Evolutionary conservation across 768 basidiomycete species (phyloP).

Genomic region (Rhodocollybia butyracea): DNA sequence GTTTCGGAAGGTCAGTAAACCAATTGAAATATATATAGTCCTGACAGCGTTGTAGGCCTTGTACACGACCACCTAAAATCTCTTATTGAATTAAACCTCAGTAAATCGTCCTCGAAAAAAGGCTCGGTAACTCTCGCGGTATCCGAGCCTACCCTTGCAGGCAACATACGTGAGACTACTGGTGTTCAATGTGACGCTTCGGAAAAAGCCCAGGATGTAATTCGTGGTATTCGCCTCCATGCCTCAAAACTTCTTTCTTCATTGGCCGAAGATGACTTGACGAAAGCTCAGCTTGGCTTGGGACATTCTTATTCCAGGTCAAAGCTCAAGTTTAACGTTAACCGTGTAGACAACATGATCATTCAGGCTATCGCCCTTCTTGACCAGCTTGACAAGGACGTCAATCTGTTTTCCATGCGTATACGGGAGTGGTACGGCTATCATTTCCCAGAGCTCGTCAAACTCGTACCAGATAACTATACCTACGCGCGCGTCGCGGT

Average conservation of each 20-base stretch:
- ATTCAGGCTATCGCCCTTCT: conserved; percentile 98
- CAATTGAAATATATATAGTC: background rate
- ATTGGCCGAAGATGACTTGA: conserved; percentile 83
- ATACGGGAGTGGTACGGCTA: conserved; percentile 99
- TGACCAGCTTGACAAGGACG: conserved; percentile 99
- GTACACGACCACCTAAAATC: conserved; percentile 81
- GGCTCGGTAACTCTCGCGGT: conserved; percentile 74
- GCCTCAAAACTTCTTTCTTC: conserved; percentile 87
- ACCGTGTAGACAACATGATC: conserved; percentile 98
- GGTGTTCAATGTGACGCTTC: conserved; percentile 78
- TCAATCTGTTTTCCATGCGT: conserved; percentile 98
- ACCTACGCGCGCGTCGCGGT: conserved; percentile 85
- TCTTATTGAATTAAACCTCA: conserved; percentile 83
- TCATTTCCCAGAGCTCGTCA: conserved; percentile 96
- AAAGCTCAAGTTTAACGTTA: conserved; percentile 97
- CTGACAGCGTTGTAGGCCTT: conserved; percentile 50
- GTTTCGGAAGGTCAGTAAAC: conserved; percentile 80
- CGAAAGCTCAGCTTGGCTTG: conserved; percentile 91
- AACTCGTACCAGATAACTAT: conserved; percentile 90
- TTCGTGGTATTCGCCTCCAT: conserved; percentile 91
- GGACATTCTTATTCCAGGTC: conserved; percentile 97
- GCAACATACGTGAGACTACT: conserved; percentile 71
- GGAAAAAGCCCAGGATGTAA: conserved; percentile 76
- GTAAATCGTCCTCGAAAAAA: conserved; percentile 66
- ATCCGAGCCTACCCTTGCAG: conserved; percentile 70